Base-by-base conservation (phyloP, 805 yeast genomes). In the Saccharomycopsis sp. region DNA sequence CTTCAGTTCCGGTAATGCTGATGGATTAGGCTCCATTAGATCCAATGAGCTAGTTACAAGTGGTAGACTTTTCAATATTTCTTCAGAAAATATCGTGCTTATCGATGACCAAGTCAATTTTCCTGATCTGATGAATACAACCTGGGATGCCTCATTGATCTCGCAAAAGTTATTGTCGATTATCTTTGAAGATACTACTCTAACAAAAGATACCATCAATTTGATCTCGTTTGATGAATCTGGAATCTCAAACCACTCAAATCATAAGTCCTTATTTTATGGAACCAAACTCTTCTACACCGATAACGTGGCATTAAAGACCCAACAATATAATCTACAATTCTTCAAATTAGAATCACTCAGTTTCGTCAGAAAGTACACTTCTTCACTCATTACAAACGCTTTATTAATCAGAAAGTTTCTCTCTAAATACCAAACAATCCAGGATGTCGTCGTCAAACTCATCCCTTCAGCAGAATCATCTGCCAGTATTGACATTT, bases 161-260 rank as follows among this genome's bases (percentile, higher is more conserved):
- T 8, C 49, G 3, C 20, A 19, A 8, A 44, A 44, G 22, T 44
- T 44, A 44, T 3, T 12, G 7, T 17, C 19, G 5, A 44, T 44
- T 12, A 19, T 44, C 20, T 44, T 44, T 44, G 49, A 44, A 52
- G 61, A 56, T 57, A 49, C 58, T 15, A 56, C 59, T 20, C 63
- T 64, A 60, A 56, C 65, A 49, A 50, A 68, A 0, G 60, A 72
- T 23, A 61, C 75, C 17, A 75, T 79, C 3, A 56, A 20, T 17
- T 65, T 92, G 8, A 65, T 93, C 35, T 88, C 97, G 0, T 93
- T 94, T 70, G 99, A 94, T 72, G 78, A 78, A 42, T 54, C 66
- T 20, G 99, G 99, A 0, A 87, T 94, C 2, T 90, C 97, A 0
- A 76, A 78, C 53, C 99, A 94, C 71, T 80, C 88, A n/a, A 94